phyloP scores from a whole-genome alignment of 768 basidiomycete species.

The Termitomyces titanicus region DNA sequence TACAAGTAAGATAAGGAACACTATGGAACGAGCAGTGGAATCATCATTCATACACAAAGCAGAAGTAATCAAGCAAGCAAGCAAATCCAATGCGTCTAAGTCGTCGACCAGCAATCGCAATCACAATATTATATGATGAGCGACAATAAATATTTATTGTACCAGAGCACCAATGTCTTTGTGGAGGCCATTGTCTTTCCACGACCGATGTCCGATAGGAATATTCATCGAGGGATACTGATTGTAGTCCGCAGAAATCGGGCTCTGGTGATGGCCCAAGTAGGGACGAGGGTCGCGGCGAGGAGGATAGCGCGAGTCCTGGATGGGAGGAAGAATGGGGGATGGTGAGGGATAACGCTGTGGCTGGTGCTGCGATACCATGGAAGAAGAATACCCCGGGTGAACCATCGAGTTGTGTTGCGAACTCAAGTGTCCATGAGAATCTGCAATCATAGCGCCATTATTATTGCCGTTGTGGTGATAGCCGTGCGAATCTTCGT shows the following conservation, averaged over 20 bases:
- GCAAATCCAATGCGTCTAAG: no score
- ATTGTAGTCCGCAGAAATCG: constrained; percentile 31
- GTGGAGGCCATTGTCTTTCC: constrained; percentile 48
- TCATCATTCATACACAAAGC: no score
- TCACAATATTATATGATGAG: not conserved
- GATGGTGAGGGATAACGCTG: constrained; percentile 50
- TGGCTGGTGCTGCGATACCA: constrained; percentile 14
- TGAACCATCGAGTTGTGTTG: constrained; percentile 18
- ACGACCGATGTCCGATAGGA: constrained; percentile 34
- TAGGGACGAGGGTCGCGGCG: constrained; percentile 22
- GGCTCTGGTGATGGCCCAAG: constrained; percentile 2
- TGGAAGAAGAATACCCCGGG: constrained; percentile 17
- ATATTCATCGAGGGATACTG: constrained; percentile 34
- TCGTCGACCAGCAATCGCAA: not conserved
- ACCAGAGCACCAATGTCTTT: constrained; percentile 37
- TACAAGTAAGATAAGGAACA: constrained; percentile 4
- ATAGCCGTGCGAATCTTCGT: constrained; percentile 39
- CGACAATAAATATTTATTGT: constrained; percentile 19
- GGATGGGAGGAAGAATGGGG: constrained; percentile 54
- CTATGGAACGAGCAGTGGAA: not conserved
- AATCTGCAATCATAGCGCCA: constrained; percentile 18
- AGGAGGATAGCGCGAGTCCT: constrained; percentile 32
- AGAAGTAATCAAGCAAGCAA: no score
- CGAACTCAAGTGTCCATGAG: constrained; percentile 29
- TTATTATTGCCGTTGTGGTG: constrained; percentile 27